Base-by-base conservation (phyloP, 1,284 basidiomycete genomes). In the Moniliella sp. region DNA sequence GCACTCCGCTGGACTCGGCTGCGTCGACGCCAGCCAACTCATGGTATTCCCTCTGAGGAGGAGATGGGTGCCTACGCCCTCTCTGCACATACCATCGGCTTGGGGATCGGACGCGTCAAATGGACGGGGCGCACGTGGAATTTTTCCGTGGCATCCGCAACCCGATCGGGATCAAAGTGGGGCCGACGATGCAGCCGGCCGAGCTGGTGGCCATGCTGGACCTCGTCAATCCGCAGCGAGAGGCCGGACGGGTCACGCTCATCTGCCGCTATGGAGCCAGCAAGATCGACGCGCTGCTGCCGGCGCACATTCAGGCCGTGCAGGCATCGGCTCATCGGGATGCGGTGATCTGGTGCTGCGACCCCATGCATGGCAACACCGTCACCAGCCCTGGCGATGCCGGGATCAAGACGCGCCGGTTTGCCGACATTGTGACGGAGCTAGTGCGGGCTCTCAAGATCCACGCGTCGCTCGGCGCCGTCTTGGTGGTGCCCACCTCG, bases 81-180 rank as follows among this genome's bases (percentile, higher is more conserved):
- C 5, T 81, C 81, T 4, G 78, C 81, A 4, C 86, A 91, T 60
- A 88, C 88, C 62, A 64, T 94, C 97, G 88, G 88, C 79, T 97
- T 34, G 88, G 88, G 0, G 88, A 97, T 63, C 72, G 88, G 30
- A 97, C 88, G 12, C 67, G 88, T 27, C 81, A 91, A 62, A 64
- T 93, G 2, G 73, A 75, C 38, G 83, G 83, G n/a, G 88, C 86
- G 1, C 88, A 97, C 56, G 74, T 93, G 18, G 88, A 94, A 64
- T 59, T 46, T 17, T 45, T 56, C 30, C 67, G 82, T 30, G 83
- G 86, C 3, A 81, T 97, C 37, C 71, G 80, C 30, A 97, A 97
- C 61, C 88, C 88, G 1, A 81, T 97, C 40, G 88, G 88, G 2
- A 73, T 94, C 65, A 97, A 97, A 62, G 81, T 93, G 5, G 88